These are phyloP conservation scores for Xerocomus spinulosus DNA, from an alignment of 768 basidiomycete species.

Conservation along the genomic window DNA sequence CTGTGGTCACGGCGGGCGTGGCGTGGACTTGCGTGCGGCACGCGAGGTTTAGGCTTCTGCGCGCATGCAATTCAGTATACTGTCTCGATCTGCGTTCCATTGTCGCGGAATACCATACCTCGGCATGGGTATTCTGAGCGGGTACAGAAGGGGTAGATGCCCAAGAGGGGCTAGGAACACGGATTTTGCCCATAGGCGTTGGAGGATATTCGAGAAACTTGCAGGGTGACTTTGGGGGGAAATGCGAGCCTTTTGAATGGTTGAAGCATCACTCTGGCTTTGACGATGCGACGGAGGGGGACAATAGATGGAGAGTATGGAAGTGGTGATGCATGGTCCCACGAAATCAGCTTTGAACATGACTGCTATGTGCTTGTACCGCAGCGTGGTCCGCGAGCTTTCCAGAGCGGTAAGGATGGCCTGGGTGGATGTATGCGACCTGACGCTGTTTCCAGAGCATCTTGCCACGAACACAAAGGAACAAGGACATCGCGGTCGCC, in stretches of 20 bases:
- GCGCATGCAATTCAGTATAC: background rate
- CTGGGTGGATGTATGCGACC: background rate
- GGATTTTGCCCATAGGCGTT: conserved; percentile 14
- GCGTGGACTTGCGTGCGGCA: conserved; percentile 1
- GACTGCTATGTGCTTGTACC: conserved; percentile 20
- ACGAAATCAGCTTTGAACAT: conserved; percentile 11
- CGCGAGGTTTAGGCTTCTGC: conserved; percentile 6
- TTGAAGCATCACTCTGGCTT: conserved; percentile 6
- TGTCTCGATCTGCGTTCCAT: background rate
- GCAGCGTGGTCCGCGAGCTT: conserved; percentile 28
- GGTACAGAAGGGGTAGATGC: conserved; percentile 1
- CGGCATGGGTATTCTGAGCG: background rate
- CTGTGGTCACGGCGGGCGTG: conserved; percentile 10
- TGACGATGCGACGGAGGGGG: conserved; percentile 11
- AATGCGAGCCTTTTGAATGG: no score
- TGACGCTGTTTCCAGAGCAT: conserved; percentile 32
- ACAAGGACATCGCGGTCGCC: conserved; percentile 41
- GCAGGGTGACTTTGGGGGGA: background rate
- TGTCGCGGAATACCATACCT: conserved; percentile 7
- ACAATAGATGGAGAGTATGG: background rate
- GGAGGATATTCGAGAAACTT: background rate
- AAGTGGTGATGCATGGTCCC: conserved; percentile 1
- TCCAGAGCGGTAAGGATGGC: conserved; percentile 20
- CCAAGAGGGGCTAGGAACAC: conserved; percentile 18
- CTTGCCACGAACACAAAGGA: conserved; percentile 33